phyloP scores from a whole-genome alignment of 169 alveolate genomes.

The Prorocentrum cordatum region DNA sequence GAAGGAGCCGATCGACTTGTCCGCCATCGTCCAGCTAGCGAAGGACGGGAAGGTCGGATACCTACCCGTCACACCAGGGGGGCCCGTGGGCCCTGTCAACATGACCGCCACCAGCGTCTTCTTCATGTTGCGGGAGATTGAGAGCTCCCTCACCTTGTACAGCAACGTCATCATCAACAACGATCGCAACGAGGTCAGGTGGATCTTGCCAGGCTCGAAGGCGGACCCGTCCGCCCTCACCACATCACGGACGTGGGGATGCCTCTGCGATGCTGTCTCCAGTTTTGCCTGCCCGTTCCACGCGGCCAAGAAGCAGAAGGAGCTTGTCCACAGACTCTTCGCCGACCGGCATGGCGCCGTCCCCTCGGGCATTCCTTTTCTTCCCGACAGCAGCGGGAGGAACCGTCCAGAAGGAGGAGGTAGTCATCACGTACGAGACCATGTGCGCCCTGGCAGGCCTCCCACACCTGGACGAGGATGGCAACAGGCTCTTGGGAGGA shows the following conservation, averaged over 20 bases:
- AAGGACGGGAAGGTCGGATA: too few species aligned
- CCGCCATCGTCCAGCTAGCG: too few species aligned
- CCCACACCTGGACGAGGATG: not conserved
- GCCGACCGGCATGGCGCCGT: not conserved
- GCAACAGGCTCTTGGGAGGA: not conserved
- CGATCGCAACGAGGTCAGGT: too few species aligned
- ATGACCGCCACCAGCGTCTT: too few species aligned
- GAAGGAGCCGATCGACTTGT: not conserved
- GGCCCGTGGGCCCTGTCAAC: too few species aligned
- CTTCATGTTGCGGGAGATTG: too few species aligned
- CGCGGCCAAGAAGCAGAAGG: not conserved
- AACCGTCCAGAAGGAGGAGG: not conserved
- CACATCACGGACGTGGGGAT: too few species aligned
- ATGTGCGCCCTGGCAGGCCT: not conserved
- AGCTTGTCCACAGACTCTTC: not conserved
- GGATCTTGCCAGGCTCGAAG: not conserved
- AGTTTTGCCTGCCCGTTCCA: conserved; percentile 3
- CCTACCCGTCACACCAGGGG: too few species aligned
- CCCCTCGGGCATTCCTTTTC: not conserved
- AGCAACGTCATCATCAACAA: too few species aligned
- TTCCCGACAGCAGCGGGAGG: not conserved
- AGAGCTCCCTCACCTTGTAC: too few species aligned
- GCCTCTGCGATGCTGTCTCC: not conserved
- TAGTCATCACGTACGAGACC: not conserved
- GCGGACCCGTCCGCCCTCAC: not conserved